Base-by-base conservation (phyloP, 148 eudicot genomes). In the Amaranthus hypochondriacus region DNA sequence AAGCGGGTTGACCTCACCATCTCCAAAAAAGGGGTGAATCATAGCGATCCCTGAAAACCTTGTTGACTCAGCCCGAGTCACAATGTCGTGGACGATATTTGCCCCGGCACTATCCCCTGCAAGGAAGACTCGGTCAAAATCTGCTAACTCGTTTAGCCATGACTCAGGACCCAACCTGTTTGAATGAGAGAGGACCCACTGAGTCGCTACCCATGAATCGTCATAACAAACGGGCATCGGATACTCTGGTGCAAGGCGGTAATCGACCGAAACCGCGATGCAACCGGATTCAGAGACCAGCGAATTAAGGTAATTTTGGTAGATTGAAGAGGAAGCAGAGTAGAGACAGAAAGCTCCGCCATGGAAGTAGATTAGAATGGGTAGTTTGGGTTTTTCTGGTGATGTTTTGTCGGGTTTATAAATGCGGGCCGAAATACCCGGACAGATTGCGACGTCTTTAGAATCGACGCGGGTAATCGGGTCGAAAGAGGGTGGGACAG, bases 21-120 rank as follows among this genome's bases (percentile, higher is more conserved):
- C 78, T 5, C 80, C 80, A n/a, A 81, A 84, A 47, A 84, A 84
- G 4, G 86, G 84, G 47, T 81, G 84, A 52, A 81, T 77, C 62
- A 79, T 12, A 3, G 60, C 76, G 13, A 73, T 5, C 11, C 78
- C 81, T 2, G 53, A 14, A 0, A 61, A 42, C 15, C 18, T 59
- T 3, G 44, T 46, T 3, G 67, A 67, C 9, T 64, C 66, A 3
- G 56, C 62, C 76, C 86, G 79, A 11, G 54, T 15, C 0, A 74
- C 73, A 74, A 83, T 77, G 59, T 83, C 77, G 68, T 87, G 84
- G 3, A 73, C 84, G 12, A 87, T 81, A 62, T 81, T 89, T 0
- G 79, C 89, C 0, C 93, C 90, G 0, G 90, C 93, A 47, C 87
- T 85, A 67, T 89, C 93, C 0, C 93, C 93, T 0, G 75, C 87